phyloP scores from a whole-genome alignment of 2,329 filamentous ascomycete genomes.

The Tolypocladium cylindrosporum region DNA sequence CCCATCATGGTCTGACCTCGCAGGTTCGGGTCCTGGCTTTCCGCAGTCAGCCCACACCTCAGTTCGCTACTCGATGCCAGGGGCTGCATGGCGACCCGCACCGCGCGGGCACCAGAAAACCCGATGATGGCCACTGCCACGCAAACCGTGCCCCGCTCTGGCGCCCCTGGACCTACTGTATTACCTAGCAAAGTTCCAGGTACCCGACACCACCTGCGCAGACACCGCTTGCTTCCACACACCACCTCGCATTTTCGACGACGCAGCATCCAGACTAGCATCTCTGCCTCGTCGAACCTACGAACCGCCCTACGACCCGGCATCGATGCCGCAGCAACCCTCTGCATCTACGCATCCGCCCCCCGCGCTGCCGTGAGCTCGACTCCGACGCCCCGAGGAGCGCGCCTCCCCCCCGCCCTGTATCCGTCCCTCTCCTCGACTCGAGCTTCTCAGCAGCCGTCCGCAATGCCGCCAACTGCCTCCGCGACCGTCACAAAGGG shows the following conservation, averaged over 20 bases:
- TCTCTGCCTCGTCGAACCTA: not conserved
- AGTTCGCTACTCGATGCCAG: not conserved
- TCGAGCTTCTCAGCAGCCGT: not conserved
- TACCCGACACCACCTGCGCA: not conserved
- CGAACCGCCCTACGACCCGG: not conserved
- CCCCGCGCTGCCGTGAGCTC: not conserved
- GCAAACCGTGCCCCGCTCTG: not conserved
- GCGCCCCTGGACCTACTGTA: not conserved
- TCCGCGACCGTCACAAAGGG: constrained; percentile 23
- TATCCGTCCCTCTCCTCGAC: not conserved
- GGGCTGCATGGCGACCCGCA: not conserved
- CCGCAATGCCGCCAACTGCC: constrained; percentile 16
- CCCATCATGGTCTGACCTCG: not conserved
- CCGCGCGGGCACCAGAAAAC: not conserved
- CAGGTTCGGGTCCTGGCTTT: not conserved
- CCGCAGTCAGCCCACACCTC: not conserved
- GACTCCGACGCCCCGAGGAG: not conserved
- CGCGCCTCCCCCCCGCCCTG: not conserved
- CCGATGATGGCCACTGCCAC: not conserved
- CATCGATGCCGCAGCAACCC: not conserved
- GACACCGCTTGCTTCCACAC: not conserved
- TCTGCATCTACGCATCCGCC: not conserved
- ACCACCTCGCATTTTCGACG: not conserved
- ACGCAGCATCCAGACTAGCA: not conserved
- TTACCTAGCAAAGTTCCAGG: not conserved